Evolutionary conservation across 805 yeast species (phyloP), one percentile per base, ranked within the genome.

Genomic region (Spathaspora girioi): DNA sequence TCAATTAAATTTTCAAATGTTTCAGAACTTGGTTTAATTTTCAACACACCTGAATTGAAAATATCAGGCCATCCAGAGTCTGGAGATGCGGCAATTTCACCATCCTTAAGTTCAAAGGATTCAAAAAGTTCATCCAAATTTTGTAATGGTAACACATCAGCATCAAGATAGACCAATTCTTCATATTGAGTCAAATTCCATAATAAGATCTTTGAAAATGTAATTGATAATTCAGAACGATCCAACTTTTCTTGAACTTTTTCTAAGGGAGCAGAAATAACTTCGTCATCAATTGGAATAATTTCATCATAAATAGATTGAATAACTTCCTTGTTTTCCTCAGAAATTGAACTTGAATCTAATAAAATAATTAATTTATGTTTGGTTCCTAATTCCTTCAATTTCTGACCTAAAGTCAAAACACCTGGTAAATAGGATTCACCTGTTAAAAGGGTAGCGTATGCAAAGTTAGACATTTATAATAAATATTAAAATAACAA

Each of bases 21-120:
- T 2, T 42, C 50, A 9, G 27, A 29, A 47, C 55, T 47, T 2
- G 70, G 70, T 48, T 57, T 60, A 45, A 65, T 50, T 10, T 61
- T 53, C 46, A 66, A 55, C 27, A 66, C 60, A 1, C 70, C 70
- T 10, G 66, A 59, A 55, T 66, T 66, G 58, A 66, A 66, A 38
- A 63, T 60, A 51, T 66, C 70, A 11, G 70, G 69, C 68, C 68
- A 66, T 26, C 70, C 70, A 12, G 65, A 59, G 46, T 66, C 70
- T n/a, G 69, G 68, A 27, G 62, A 52, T 6, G 66, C 69, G 5
- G 54, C 60, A 19, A 64, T 52, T 43, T 57, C 54, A 17, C 43
- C 48, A 9, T 41, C 14, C 10, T 26, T 27, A 18, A 55, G 29
- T 38, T 51, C 50, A 43, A 26, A 46, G 9, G 43, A 32, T 15